Base-by-base conservation (phyloP, 768 basidiomycete species). In the Stropharia rugosoannulata region DNA sequence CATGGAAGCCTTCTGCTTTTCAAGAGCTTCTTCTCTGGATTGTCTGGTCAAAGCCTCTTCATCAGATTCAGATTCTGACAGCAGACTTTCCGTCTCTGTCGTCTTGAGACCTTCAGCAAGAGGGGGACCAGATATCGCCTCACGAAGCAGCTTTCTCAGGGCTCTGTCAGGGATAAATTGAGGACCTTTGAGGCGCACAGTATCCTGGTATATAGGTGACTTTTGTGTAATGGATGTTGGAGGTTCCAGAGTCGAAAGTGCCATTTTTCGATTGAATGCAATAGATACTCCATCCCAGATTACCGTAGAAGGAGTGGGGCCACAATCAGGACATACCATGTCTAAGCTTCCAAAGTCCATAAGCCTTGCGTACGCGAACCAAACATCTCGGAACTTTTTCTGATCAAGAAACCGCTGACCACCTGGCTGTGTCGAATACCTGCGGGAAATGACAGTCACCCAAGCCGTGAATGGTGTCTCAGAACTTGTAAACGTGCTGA, bases 401-500 rank as follows among this genome's bases (percentile, higher is more conserved):
- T 19, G 43, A 25, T 44, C 43, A 1, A 44, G 7, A 5, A 44
- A 44, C 5, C 43, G 43, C 22, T 22, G 22, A 4, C 22, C 22
- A 22, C 2, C 22, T 1, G n/a, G 18, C 43, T 11, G 7, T 4
- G 22, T n/a, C 11, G 38, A 8, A 38, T 69, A 69, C 3, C 65
- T 39, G 0, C 64, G 45, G 1, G 50, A 37, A 4, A 63, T 32
- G 0, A 62, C 56, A 4, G 60, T 40, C 1, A 64, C 58, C 63
- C 63, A 67, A 0, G 65, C 59, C 1, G 49, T 43, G 40, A 70
- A 68, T 0, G 65, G 65, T 0, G 67, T 70, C 36, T 70, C 67
- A 1, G 67, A 70, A 1, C 57, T 50, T 8, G 67, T 68, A 42
- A 60, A 70, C 0, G 57, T 44, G 13, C 57, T 60, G 0, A 62